Base-by-base conservation (phyloP, 2,329 filamentous ascomycete genomes). In the Fusarium sp. region DNA sequence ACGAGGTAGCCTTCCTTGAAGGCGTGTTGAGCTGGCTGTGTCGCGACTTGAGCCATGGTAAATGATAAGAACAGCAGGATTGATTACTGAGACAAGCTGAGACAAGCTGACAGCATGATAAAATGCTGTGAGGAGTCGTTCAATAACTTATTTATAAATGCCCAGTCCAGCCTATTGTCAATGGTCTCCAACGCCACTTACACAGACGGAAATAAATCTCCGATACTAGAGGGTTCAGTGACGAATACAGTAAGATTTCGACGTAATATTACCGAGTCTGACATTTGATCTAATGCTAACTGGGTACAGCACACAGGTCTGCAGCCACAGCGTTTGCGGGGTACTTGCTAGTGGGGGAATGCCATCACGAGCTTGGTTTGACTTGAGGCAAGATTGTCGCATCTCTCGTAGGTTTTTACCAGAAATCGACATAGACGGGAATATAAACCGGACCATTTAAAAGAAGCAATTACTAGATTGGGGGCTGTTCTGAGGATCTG, bases 241-340 rank as follows among this genome's bases (percentile, higher is more conserved):
- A 26, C 46, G 24, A 42, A 63, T 42, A 10, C 2, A 42, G 59
- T 53, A 60, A 61, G 20, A 31, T 18, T 48, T 14, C 55, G 59
- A 33, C 59, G 34, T 31, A 61, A 48, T 18, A 15, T 52, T 60
- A 34, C 59, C 42, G 9, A 24, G 20, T 18, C 5, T 11, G 38
- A 52, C n/a, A 3, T 9, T 10, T 43, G 17, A 31, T 52, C 18
- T 17, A 14, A 26, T 48, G 42, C 51, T 55, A 31, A 13, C 28
- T 31, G 28, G 28, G 28, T 31, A 31, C 9, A 31, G 51, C 17
- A 36, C 42, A 49, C 13, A 3, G n/a, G 4, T 20, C 36, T 49
- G 51, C 42, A 55, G 42, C n/a, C 51, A 55, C 42, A 34, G 8
- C 33, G 22, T 55, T 31, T 49, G 42, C n/a, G 42, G 31, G 42